Evolutionary conservation across 176 grass and related monocot species (phyloP).

Genomic region (Miscanthus lutarioriparius): DNA sequence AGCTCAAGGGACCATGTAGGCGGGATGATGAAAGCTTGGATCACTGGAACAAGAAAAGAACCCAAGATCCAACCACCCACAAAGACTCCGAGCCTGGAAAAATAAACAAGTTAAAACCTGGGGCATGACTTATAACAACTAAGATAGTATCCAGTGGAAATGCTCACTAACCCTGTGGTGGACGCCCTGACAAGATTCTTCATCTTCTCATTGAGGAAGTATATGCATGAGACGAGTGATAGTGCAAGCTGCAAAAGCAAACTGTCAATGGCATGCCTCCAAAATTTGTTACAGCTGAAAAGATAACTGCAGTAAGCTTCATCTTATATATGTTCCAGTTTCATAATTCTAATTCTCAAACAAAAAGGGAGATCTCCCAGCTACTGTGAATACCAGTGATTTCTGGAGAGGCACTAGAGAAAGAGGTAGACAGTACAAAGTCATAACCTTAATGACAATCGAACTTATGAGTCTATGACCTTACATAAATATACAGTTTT

Average conservation of each 20-base stretch:
- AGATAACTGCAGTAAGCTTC: background rate
- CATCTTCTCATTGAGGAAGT: slow-evolving; percentile 96
- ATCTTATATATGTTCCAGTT: background rate
- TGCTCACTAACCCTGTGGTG: slow-evolving; percentile 72
- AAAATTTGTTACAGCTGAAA: slow-evolving; percentile 5
- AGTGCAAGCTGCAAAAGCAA: slow-evolving; percentile 69
- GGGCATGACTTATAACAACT: background rate
- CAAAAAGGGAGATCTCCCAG: background rate
- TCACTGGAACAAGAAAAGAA: slow-evolving; percentile 58
- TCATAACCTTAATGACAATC: background rate
- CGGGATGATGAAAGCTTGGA: slow-evolving; percentile 57
- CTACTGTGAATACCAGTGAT: background rate
- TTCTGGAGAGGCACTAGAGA: background rate
- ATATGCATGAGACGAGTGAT: slow-evolving; percentile 72
- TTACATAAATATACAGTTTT: background rate
- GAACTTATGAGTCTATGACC: background rate
- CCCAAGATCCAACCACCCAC: slow-evolving; percentile 74
- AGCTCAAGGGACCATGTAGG: slow-evolving; percentile 83
- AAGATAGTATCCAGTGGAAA: background rate
- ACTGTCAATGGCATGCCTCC: background rate
- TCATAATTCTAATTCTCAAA: background rate
- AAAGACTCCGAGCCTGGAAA: slow-evolving; percentile 71
- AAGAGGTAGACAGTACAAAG: background rate
- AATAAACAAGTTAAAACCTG: slow-evolving; percentile 8
- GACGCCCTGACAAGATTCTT: slow-evolving; percentile 72